Conservation (phyloP, 1,284 basidiomycete species). For the Athelia psychrophila region DNA sequence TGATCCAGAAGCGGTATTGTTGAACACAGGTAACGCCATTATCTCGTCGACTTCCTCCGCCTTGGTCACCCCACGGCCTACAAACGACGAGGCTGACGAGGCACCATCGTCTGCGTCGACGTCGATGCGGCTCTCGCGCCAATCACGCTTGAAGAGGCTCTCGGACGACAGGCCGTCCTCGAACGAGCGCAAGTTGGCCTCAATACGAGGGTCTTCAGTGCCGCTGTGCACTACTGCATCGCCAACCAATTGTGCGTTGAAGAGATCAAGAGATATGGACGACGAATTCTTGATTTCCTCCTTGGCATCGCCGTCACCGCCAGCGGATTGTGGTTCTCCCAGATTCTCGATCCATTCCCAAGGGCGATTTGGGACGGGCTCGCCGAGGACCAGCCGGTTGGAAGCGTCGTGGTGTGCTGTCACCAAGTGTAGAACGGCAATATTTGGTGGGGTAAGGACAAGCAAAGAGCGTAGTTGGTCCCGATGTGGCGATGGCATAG, state of each 20-base stretch:
- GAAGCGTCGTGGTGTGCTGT: slow-evolving; percentile 52
- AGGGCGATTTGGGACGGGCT: slow-evolving; percentile 64
- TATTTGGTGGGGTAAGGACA: slow-evolving; percentile 46
- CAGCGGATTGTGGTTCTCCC: slow-evolving; percentile 51
- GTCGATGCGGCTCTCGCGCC: slow-evolving; percentile 60
- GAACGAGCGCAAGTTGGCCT: slow-evolving; percentile 50
- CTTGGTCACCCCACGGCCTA: slow-evolving; percentile 12
- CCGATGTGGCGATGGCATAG: slow-evolving; percentile 57
- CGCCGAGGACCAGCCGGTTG: slow-evolving; percentile 45
- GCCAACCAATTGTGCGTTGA: slow-evolving; percentile 60
- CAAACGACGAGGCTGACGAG: too few species aligned
- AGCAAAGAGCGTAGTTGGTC: slow-evolving; percentile 55
- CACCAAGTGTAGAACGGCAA: slow-evolving; percentile 53
- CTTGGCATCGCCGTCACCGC: slow-evolving; percentile 39
- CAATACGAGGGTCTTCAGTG: slow-evolving; percentile 28
- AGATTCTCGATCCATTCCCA: slow-evolving; percentile 86
- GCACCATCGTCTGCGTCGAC: slow-evolving; percentile 17
- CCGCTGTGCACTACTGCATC: slow-evolving; percentile 43
- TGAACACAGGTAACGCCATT: slow-evolving; percentile 7
- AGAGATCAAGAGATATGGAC: slow-evolving; percentile 72
- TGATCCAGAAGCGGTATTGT: slow-evolving; percentile 33
- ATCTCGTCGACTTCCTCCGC: slow-evolving; percentile 28
- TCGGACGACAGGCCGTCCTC: slow-evolving; percentile 64
- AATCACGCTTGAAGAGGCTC: slow-evolving; percentile 67
- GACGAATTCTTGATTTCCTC: slow-evolving; percentile 58